Evolutionary conservation across 768 basidiomycete genomes (phyloP), one percentile per base, ranked within the genome.

Genomic region (Cantharellus cinnabarinus): DNA sequence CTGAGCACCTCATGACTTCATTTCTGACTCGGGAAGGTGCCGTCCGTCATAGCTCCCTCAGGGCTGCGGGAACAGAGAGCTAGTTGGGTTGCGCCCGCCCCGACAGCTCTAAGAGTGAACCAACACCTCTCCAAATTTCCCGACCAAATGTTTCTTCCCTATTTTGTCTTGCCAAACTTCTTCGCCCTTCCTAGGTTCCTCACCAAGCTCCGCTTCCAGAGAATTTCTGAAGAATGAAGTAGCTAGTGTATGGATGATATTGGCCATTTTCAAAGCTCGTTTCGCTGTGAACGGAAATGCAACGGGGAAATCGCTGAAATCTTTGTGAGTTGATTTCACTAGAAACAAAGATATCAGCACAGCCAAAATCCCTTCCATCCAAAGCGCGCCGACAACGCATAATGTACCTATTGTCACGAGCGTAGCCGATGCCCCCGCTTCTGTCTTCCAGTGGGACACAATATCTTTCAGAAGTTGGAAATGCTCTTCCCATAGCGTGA

Each of bases 401-500:
- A 15, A 62, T 52, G 39, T 52, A 62, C 62, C 48, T 4, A 62
- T 62, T 14, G 62, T 62, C 61, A 62, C 57, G 37, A 62, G 50
- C 37, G 51, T 52, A 10, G 61, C 60, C 14, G 53, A 15, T 0
- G 44, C 42, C 37, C 51, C 55, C 34, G 20, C 61, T n/a, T 42
- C 52, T 4, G 10, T 40, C 40, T 55, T 63, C 83, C 85, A 87
- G 5, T 67, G 68, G 42, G 70, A 70, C 4, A 81, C 71, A 35
- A 85, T 69, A 38, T 74, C 74, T 63, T 72, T 64, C 53, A 88
- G 69, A 29, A 80, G 73, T 40, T 71, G 67, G 65, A 85, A 89
- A 66, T 90, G 86, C 52, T 75, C 75, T 52, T 76, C 76, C 88
- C 88, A 90, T 2, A 88, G 71, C 2, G 86, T 85, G 65, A 89